phyloP scores from a whole-genome alignment of 192 early-diverging fungal species.

The Backusella psychrophila region DNA sequence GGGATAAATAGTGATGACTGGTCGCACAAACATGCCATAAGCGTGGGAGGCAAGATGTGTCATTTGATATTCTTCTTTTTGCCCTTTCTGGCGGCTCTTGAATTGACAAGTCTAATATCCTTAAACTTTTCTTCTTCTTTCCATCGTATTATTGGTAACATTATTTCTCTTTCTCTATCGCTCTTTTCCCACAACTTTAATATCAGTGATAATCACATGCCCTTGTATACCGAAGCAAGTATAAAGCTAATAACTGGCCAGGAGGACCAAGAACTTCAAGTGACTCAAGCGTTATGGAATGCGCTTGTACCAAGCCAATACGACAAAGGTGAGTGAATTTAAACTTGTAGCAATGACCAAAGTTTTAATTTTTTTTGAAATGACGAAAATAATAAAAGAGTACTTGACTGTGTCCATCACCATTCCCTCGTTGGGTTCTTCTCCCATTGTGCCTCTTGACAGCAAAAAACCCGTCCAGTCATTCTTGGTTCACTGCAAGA shows the following conservation, averaged over 20 bases:
- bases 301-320: neutral
- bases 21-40: neutral
- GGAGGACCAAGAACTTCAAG: conserved; percentile 10
- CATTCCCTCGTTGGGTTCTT: neutral
- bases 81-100: neutral
- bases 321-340: neutral
- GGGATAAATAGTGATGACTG: neutral
- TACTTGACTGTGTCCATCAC: conserved; percentile 1
- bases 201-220: neutral
- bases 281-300: neutral
- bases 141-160: neutral
- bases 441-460: neutral
- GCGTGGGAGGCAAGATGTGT: conserved; percentile 4
- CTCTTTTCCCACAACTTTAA: neutral
- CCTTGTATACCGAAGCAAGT: neutral
- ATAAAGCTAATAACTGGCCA: neutral
- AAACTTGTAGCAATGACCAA: neutral
- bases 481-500: conserved; percentile 2
- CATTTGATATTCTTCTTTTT: conserved; percentile 9
- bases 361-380: neutral
- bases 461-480: neutral
- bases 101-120: neutral
- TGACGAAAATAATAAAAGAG: neutral
- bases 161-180: neutral
- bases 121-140: conserved; percentile 8